Conservation (phyloP, 176 grass and related monocot species). For the Microstegium vimineum region DNA sequence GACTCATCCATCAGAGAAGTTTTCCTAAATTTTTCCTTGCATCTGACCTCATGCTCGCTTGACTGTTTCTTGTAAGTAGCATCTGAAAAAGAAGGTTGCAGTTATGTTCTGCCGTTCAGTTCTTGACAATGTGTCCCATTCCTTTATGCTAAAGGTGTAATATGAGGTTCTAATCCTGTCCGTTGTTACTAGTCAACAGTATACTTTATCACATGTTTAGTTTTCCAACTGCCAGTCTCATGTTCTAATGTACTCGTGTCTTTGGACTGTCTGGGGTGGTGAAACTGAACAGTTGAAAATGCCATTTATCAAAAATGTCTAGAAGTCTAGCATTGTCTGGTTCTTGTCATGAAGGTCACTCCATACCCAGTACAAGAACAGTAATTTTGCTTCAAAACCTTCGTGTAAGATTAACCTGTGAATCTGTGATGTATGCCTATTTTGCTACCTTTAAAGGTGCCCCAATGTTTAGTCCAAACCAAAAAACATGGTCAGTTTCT, state of each 20-base stretch:
- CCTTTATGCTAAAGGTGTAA: constrained; percentile 1
- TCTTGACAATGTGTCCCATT: neutral
- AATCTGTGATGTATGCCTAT: neutral
- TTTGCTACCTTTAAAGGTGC: neutral
- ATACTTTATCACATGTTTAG: constrained; percentile 9
- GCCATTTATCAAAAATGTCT: neutral
- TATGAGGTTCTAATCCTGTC: neutral
- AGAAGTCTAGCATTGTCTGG: neutral
- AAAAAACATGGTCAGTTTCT: neutral
- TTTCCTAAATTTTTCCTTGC: neutral
- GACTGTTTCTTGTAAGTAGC: neutral
- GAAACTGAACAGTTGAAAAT: neutral
- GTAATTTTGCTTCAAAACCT: constrained; percentile 7
- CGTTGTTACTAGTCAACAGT: neutral
- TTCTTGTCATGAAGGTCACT: neutral
- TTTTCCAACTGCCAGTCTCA: neutral
- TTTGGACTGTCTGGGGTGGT: neutral
- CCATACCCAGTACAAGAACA: neutral
- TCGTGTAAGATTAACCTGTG: neutral
- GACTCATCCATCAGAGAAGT: constrained; percentile 23
- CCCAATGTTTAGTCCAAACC: neutral
- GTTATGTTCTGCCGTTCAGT: neutral
- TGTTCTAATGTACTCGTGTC: neutral
- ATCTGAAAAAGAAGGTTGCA: neutral
- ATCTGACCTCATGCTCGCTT: constrained; percentile 8